A percentile compares a stretch with the other conserved stretches of the same genome.
These are phyloP conservation scores for Raphanus hybrid DNA, from an alignment of 441 rosid species.

Conservation along the genomic window DNA sequence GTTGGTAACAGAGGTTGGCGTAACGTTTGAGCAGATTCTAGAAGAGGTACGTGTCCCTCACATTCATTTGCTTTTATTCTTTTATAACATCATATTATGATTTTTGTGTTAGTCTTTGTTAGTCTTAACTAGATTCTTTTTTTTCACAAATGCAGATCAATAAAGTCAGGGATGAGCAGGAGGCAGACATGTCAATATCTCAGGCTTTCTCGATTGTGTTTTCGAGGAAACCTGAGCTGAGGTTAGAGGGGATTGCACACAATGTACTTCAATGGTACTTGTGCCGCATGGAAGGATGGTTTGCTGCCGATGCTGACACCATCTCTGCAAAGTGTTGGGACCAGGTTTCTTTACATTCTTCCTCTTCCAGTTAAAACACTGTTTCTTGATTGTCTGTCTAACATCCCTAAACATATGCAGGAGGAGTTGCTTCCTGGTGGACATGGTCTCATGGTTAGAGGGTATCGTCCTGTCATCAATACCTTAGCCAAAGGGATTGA, in stretches of 20 bases:
- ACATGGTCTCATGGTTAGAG: constrained; percentile 96
- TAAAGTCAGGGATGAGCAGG: constrained; percentile 65
- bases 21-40: constrained; percentile 72
- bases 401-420: constrained; percentile 42
- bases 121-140: constrained; percentile 5
- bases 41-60: constrained; percentile 59
- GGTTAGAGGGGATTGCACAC: constrained; percentile 82
- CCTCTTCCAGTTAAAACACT: not conserved
- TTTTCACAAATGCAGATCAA: constrained; percentile 58
- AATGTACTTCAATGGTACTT: constrained; percentile 95
- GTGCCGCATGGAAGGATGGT: constrained; percentile 99
- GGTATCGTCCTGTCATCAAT: constrained; percentile 87
- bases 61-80: not conserved
- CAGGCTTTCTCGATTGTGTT: constrained; percentile 73
- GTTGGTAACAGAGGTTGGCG: constrained; percentile 53
- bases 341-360: constrained; percentile 47
- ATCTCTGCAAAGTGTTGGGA: constrained; percentile 88
- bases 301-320: constrained; percentile 94
- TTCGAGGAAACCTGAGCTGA: constrained; percentile 75
- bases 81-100: too few species aligned
- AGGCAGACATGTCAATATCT: constrained; percentile 75
- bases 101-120: not conserved
- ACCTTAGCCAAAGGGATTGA: constrained; percentile 92
- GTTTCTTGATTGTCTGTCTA: not conserved
- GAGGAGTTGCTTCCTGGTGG: constrained; percentile 94